Base-by-base conservation (phyloP, 2,329 filamentous ascomycete species). In the Rhytidhysteron rufulum region DNA sequence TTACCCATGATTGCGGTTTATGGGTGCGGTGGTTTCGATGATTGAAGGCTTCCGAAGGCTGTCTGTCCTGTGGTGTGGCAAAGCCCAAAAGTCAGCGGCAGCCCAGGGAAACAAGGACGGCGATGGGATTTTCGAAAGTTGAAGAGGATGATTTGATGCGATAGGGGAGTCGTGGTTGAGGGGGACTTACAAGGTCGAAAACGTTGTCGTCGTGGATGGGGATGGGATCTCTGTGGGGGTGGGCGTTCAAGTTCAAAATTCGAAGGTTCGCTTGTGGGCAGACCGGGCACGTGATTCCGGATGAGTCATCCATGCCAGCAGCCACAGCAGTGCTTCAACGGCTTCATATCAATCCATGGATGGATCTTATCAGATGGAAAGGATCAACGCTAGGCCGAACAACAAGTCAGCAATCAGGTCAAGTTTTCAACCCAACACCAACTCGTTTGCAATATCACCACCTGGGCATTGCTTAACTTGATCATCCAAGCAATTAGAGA, bases 1-100 rank as follows among this genome's bases (percentile, higher is more conserved):
- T 91, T 91, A 78, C 86, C 86, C 86, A 91, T 90, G 73, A 71
- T 86, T 75, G 75, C 70, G 70, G 65, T 63, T 69, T 57, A 50
- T 58, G 51, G 50, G 45, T 53, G 50, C 49, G 52, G 52, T 48
- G 54, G 46, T 45, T 45, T 48, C 54, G 48, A 47, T 49, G 41
- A 53, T 46, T 33, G 40, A 48, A 45, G 49, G 48, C 55, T 42
- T 52, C 45, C 51, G 40, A 40, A 27, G 32, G 36, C 24, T 29
- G 40, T 44, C 31, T 18, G 31, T 10, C 17, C 11, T n/a, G 27
- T n/a, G 27, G 27, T 33, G 29, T 18, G 31, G 19, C 13, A 20
- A 34, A 4, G 31, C 31, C 11, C 31, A 16, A 16, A 34, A 3
- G 13, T 16, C 5, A 16, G 16, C 5, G 4, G 27, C 8, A 30